Percentiles rank a stretch among this genome's conserved stretches.
These are phyloP conservation scores for Croton setiger DNA, from an alignment of 441 rosid genomes.

Conservation along the genomic window DNA sequence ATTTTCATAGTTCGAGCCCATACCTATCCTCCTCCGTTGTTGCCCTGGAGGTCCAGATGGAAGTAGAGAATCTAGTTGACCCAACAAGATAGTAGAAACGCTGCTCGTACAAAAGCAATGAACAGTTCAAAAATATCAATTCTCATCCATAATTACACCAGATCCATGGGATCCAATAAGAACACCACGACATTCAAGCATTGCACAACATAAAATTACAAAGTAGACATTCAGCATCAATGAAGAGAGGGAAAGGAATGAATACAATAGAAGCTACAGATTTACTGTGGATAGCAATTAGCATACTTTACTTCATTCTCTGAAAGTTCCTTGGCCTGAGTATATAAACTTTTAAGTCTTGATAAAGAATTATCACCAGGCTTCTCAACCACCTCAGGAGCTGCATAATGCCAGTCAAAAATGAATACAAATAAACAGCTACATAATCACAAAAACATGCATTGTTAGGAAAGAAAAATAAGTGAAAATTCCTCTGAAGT, in stretches of 20 bases:
- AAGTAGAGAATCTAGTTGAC: slow-evolving; percentile 66
- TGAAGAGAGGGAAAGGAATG: not conserved
- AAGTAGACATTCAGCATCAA: not conserved
- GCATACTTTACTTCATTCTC: slow-evolving; percentile 79
- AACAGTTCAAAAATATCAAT: not conserved
- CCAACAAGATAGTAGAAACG: slow-evolving; percentile 45
- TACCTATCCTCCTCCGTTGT: slow-evolving; percentile 82
- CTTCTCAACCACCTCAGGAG: slow-evolving; percentile 93
- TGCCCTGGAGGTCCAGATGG: slow-evolving; percentile 79
- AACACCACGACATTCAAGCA: not conserved
- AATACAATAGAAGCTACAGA: not conserved
- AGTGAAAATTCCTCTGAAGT: not conserved
- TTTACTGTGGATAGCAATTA: not conserved
- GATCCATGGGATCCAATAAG: not conserved
- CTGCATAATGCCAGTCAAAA: slow-evolving; percentile 44
- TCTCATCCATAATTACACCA: no score
- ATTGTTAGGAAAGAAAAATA: not conserved
- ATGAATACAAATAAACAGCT: slow-evolving; percentile 2
- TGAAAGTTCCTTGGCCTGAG: slow-evolving; percentile 78
- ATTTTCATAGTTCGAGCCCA: no score
- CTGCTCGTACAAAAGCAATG: slow-evolving; percentile 33
- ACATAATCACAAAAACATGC: not conserved
- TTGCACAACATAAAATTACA: not conserved
- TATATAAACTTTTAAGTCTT: slow-evolving; percentile 60
- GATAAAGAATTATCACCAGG: slow-evolving; percentile 76